These are phyloP conservation scores for Colletotrichum nymphaeae DNA, from an alignment of 2,329 filamentous ascomycete species.

Conservation along the genomic window DNA sequence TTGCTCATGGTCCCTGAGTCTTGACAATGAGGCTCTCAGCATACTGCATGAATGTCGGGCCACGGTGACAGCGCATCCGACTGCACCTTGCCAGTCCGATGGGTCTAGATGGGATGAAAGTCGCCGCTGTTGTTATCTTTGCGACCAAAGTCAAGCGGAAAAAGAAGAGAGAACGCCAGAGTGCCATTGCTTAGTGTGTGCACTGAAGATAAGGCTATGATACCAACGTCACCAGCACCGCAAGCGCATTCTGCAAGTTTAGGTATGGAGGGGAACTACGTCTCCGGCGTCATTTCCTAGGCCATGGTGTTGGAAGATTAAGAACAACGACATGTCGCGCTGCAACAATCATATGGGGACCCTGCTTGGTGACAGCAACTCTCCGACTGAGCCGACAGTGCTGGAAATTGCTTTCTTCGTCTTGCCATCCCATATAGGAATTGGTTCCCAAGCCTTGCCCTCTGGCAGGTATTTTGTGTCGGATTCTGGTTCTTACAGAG, in stretches of 20 bases:
- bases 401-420: neutral
- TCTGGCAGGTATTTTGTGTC: neutral
- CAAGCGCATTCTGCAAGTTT: neutral
- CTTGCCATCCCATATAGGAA: neutral
- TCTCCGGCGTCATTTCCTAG: conserved; percentile 4
- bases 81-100: neutral
- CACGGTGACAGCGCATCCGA: neutral
- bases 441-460: neutral
- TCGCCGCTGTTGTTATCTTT: neutral
- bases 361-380: conserved; percentile 17
- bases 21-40: neutral
- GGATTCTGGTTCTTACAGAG: conserved; percentile 11
- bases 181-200: neutral
- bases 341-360: conserved; percentile 8
- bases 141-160: neutral
- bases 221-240: neutral
- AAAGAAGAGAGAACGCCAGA: neutral
- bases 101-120: conserved; percentile 18
- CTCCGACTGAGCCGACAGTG: conserved; percentile 2
- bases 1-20: neutral
- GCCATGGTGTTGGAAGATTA: neutral
- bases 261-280: neutral
- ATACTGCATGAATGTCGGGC: conserved; percentile 2
- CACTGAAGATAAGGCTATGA: neutral
- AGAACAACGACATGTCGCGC: neutral